Base-by-base conservation (phyloP, 768 basidiomycete species). In the Agaricus sinodeliciosus region DNA sequence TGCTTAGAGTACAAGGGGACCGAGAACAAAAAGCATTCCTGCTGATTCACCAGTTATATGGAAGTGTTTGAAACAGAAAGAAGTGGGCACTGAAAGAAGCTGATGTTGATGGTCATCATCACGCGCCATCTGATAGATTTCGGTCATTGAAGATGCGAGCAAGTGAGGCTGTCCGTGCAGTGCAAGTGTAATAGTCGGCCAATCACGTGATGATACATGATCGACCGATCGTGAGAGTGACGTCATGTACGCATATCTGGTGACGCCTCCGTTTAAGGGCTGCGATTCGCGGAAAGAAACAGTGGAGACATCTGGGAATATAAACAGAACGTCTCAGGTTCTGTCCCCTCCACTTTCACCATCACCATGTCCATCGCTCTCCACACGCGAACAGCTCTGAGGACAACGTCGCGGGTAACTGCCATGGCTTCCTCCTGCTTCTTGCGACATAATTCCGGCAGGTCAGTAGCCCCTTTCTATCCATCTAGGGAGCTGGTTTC, bases 251-350 rank as follows among this genome's bases (percentile, higher is more conserved):
- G 18, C 46, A 9, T 19, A 19, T 34, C 46, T 35, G 41, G 42
- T 51, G 25, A 44, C 35, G 41, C 36, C 28, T 35, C 47, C 25
- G 18, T 36, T 8, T 36, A 3, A 31, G 31, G 31, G 31, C 31
- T 31, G 31, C 31, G 6, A 34, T 42, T 44, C 19, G 25, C 6
- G 13, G 9, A 44, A n/a, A 26, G 43, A 44, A 13, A 43, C 18
- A 19, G 51, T 53, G 51, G 51, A 53, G 51, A 51, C 31, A 39
- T 11, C 37, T 46, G 22, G 18, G 41, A 54, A 54, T 54, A 54
- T 41, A 54, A 48, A 9, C 28, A 11, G 45, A 53, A 53, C 16
- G 45, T 48, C 42, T 48, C 45, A 54, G 39, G 3, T 42, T 54
- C 45, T 40, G 36, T n/a, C 45, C 12, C 18, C 35, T 42, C 12